Evolutionary conservation across 202 grass and related monocot species (phyloP).

Genomic region (Setaria italica): DNA sequence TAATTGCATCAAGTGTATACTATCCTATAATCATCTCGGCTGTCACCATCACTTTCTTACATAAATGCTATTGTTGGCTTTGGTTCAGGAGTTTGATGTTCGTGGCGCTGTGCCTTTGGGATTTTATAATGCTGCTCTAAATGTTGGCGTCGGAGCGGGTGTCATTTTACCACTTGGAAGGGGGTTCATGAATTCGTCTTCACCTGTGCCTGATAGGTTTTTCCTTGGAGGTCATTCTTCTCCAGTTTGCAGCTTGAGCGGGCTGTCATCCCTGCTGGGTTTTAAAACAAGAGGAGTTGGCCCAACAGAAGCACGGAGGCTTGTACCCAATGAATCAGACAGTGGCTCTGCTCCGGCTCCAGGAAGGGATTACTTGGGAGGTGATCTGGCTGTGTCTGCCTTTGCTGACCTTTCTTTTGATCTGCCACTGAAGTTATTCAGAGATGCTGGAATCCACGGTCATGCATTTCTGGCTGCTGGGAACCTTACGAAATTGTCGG

Average conservation of each 20-base stretch:
- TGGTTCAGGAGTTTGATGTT: conserved; percentile 88
- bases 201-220: conserved; percentile 86
- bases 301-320: conserved; percentile 69
- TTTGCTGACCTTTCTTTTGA: conserved; percentile 97
- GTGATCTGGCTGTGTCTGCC: conserved; percentile 87
- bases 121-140: conserved; percentile 83
- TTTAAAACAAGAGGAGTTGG: conserved; percentile 93
- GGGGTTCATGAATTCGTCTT: conserved; percentile 68
- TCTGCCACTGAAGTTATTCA: conserved; percentile 81
- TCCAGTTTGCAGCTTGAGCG: conserved; percentile 77
- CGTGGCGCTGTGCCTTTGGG: conserved; percentile 85
- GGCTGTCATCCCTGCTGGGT: conserved; percentile 80
- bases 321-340: conserved; percentile 51
- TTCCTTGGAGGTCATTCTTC: conserved; percentile 89
- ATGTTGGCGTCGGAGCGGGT: conserved; percentile 82
- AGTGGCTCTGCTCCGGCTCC: conserved; percentile 43
- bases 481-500: conserved; percentile 66
- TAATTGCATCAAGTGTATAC: background rate
- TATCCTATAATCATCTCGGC: background rate
- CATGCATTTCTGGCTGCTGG: conserved; percentile 81
- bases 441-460: conserved; percentile 88
- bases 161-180: conserved; percentile 65
- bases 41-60: conserved; percentile 34
- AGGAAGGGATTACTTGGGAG: conserved; percentile 77
- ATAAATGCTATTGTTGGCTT: conserved; percentile 7